Evolutionary conservation across 2,329 filamentous ascomycete genomes (phyloP), one percentile per base, ranked within the genome.

Genomic region (Ascochyta fabae): DNA sequence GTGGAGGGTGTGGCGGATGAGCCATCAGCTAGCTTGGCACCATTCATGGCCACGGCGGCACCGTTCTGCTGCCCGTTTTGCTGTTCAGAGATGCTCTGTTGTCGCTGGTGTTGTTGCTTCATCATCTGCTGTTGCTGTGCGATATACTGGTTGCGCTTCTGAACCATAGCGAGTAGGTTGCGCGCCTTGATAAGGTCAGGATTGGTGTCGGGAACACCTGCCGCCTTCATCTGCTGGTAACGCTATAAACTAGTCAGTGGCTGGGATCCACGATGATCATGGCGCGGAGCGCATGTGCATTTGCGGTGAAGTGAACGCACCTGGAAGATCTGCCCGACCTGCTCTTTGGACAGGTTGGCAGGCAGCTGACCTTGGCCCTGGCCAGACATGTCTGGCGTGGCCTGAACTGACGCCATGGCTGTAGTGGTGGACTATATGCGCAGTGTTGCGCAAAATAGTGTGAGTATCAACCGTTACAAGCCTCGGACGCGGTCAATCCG

Each of bases 101-200:
- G 85, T 33, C 83, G 81, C 54, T 81, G 80, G 22, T 78, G 77
- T 65, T 85, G 84, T 55, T 83, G 81, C 53, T 82, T 78, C 45
- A 82, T 80, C 62, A 69, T 65, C 56, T 62, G 58, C 29, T 65
- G 61, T 65, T 64, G 70, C 66, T 66, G 73, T 60, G 60, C 74
- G 19, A 58, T 58, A 67, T 67, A 85, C 79, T 61, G 84, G 70
- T 84, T 81, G 52, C 83, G 81, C 60, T 85, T 84, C 65, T 91
- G 89, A 50, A 96, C 85, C 65, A 83, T 86, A 34, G 85, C 76
- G 59, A 97, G 83, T 58, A 96, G 87, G 59, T 89, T 86, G 49
- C 91, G 88, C 29, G 88, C 85, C 77, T 95, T 96, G 69, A 94
- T 84, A 69, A 89, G 93, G 74, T 98, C 93, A 41, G 94, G 94